Base-by-base conservation (phyloP, 352 stramenopile species). In the Phytophthora kernoviae region DNA sequence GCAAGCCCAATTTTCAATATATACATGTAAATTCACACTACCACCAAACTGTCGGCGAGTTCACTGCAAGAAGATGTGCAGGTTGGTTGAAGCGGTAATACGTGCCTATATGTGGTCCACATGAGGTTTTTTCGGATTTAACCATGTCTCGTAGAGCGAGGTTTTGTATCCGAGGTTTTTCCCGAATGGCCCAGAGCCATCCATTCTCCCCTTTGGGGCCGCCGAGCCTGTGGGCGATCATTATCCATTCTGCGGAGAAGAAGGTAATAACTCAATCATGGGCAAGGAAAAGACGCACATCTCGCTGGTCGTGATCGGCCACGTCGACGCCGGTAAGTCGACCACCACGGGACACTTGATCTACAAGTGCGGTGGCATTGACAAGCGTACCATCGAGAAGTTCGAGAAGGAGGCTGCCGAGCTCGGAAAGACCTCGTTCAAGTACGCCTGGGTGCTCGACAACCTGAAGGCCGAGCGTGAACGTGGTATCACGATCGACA, bases 311-410 rank as follows among this genome's bases (percentile, higher is more conserved):
- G 93, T 98, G 47, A 98, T 98, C 65, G 96, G 96, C 36, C 96
- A 99, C 86, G 87, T 98, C 75, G 93, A 98, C 92, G 88, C 94
- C 79, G 97, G 98, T 56, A 99, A 99, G 86, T 99, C 96, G 46
- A 99, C 98, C 26, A 99, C 95, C 39, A 98, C 94, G 12, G 97
- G 97, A 62, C 97, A 99, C 80, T 79, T 99, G 49, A 99, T 99
- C 73, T 99, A 99, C 92, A 99, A 99, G 87, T 98, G 95, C 84
- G 97, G 97, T 68, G 93, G 93, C 67, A 98, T 99, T 69, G 94
- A 99, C 82, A 97, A 99, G 85, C 91, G 94, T 88, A 98, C 96
- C 21, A 99, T 99, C 76, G 97, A 99, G 73, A 98, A 99, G 80
- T 98, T 97, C 73, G 94, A 99, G 84, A 98, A 98, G 68, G 97